Conservation (phyloP, 2,329 filamentous ascomycete species). For the Coniochaeta hoffmannii region DNA sequence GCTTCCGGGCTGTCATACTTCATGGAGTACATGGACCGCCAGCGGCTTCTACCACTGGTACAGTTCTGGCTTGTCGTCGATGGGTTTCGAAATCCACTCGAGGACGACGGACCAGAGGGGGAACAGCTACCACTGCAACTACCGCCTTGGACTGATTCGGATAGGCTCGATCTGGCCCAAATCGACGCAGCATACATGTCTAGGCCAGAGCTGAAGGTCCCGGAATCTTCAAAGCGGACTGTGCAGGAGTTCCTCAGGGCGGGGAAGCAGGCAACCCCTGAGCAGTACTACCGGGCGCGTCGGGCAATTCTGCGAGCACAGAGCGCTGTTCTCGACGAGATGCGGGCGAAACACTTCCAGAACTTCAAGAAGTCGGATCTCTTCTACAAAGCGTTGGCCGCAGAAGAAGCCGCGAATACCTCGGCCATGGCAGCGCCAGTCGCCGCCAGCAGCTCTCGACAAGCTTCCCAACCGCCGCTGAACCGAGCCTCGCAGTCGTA, state of each 20-base stretch:
- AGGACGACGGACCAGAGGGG: constrained; percentile 69
- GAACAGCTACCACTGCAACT: constrained; percentile 53
- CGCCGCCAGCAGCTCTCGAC: constrained; percentile 25
- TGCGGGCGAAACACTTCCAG: constrained; percentile 74
- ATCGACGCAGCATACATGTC: constrained; percentile 87
- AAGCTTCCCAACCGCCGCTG: constrained; percentile 14
- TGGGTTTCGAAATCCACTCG: constrained; percentile 87
- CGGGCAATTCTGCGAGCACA: constrained; percentile 77
- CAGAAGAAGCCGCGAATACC: constrained; percentile 60
- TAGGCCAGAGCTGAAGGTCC: constrained; percentile 72
- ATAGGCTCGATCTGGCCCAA: constrained; percentile 80
- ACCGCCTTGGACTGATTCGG: constrained; percentile 71
- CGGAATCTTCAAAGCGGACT: constrained; percentile 57
- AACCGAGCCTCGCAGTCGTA: constrained; percentile 28
- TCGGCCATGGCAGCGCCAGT: constrained; percentile 9
- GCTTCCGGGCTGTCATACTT: constrained; percentile 92
- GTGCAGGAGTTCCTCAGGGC: constrained; percentile 74
- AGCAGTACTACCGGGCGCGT: constrained; percentile 77
- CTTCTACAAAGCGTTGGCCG: constrained; percentile 92
- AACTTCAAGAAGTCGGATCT: constrained; percentile 88
- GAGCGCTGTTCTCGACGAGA: constrained; percentile 72
- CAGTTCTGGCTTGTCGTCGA: constrained; percentile 99
- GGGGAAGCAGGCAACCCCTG: constrained; percentile 65
- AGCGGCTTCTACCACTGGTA: constrained; percentile 77
- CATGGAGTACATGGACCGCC: constrained; percentile 99